Evolutionary conservation across 73 alveolate genomes (phyloP).

Genomic region (Diophrys appendiculata): DNA sequence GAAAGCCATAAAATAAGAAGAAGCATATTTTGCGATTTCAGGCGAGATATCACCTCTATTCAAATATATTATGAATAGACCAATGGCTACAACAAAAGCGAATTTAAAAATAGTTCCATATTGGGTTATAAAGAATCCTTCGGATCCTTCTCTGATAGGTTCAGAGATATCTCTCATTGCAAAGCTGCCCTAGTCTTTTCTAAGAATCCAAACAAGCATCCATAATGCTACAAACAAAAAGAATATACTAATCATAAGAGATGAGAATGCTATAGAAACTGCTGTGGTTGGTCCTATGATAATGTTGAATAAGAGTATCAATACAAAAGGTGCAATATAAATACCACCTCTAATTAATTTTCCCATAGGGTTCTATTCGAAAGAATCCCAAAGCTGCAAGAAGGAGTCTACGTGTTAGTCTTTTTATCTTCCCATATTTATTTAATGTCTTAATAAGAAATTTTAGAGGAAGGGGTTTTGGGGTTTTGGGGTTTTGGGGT

Average conservation of each 20-base stretch:
- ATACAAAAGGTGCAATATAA: background rate
- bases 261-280: background rate
- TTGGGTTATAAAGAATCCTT: conserved; percentile 80
- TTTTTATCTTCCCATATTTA: too few species aligned
- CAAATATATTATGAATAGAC: conserved; percentile 57
- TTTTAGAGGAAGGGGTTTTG: too few species aligned
- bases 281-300: background rate
- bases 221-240: background rate
- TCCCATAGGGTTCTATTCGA: background rate
- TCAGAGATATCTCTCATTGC: conserved; percentile 72
- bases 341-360: background rate
- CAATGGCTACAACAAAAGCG: conserved; percentile 54
- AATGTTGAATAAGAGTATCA: background rate
- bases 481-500: too few species aligned
- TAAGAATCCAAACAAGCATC: conserved; percentile 19
- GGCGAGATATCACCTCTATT: conserved; percentile 50
- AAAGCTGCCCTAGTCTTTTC: conserved; percentile 58
- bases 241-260: background rate
- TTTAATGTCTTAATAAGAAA: too few species aligned
- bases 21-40: conserved; percentile 5
- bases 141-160: conserved; percentile 82
- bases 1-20: conserved; percentile 39
- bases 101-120: conserved; percentile 74
- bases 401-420: too few species aligned
- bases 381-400: background rate